Base-by-base conservation (phyloP, 1,284 basidiomycete species). In the Afroboletus lepidellus region DNA sequence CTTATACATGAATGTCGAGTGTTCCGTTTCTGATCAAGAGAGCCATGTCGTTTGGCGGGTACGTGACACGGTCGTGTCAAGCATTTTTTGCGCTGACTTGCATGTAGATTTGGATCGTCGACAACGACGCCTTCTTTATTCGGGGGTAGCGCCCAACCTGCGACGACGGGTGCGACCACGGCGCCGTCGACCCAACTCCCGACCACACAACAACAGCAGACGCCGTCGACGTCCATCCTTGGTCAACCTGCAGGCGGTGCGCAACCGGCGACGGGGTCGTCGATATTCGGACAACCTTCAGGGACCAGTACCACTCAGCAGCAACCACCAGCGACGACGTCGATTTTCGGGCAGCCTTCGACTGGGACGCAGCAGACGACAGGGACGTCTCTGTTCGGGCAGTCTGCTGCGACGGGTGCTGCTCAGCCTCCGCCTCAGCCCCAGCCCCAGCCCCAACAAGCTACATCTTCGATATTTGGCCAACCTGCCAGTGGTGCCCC, bases 271-370 rank as follows among this genome's bases (percentile, higher is more conserved):
- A 50, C 37, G 6, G 37, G 37, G 21, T 61, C 50, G 56, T 64
- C 68, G 34, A 41, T 72, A 15, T 76, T 77, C 51, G 73, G 73
- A 20, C 66, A 54, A 34, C 61, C 47, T 9, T 15, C 39, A 11
- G 32, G 30, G n/a, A 24, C 38, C 3, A n/a, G 38, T 16, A 41
- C 39, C 37, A 32, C 37, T 11, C 38, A 48, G 25, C 58, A 58
- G 13, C 39, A 58, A 11, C 36, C 46, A 15, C 30, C 60, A 58
- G 24, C 55, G 34, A 57, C 56, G 21, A 39, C 57, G 21, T 39
- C 38, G 15, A 41, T 58, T 9, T 69, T 70, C 27, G 58, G 64
- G 2, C 62, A 62, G 27, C 50, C 65, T 29, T 46, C 47, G 16
- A 18, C 57, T 30, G 36, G 49, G 7, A 47, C 46, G 0, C 53